Evolutionary conservation across 106 monocot genomes (phyloP), one percentile per base, ranked within the genome.

Genomic region (Dendrobium catenatum): DNA sequence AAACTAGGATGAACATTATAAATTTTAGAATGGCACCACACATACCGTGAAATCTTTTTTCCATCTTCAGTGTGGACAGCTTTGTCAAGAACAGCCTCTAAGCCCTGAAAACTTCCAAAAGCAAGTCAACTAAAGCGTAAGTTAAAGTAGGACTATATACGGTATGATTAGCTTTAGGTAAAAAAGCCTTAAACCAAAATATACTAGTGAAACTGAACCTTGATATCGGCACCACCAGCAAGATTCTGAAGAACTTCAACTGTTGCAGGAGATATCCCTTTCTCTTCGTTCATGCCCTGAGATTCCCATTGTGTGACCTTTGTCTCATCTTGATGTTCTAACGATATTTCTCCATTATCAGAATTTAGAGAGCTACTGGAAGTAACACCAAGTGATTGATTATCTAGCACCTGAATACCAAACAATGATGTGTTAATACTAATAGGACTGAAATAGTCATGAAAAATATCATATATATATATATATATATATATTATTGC

Each of bases 11-110:
- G 67, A 27, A 73, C 42, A 26, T 73, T 20, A 68, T 68, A 55
- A 80, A 76, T 70, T 79, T 26, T 42, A 74, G 82, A 17, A 79
- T 42, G 74, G 82, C 22, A 79, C 26, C 26, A 68, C 46, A 75
- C 82, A 72, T 88, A 95, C 98, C 93, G 79, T 85, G 86, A 80
- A 29, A 91, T 72, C 83, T 93, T 99, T 46, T 89, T 88, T 24
- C 93, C 91, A 86, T 93, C 84, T 68, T 93, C 98, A 85, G 88
- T 80, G 80, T 88, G 89, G 66, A 99, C 89, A 82, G 91, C 98
- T 76, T 99, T 95, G 84, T 99, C 98, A 70, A 99, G 98, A 66
- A 95, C 93, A 79, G 98, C 98, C 81, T 98, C 95, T 68, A 99
- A 73, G 41, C 93, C 93, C 98, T 99, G 77, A 33, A 83, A 42